These are phyloP conservation scores for Phlebiopsis gigantea DNA, from an alignment of 768 basidiomycete genomes.

Conservation along the genomic window DNA sequence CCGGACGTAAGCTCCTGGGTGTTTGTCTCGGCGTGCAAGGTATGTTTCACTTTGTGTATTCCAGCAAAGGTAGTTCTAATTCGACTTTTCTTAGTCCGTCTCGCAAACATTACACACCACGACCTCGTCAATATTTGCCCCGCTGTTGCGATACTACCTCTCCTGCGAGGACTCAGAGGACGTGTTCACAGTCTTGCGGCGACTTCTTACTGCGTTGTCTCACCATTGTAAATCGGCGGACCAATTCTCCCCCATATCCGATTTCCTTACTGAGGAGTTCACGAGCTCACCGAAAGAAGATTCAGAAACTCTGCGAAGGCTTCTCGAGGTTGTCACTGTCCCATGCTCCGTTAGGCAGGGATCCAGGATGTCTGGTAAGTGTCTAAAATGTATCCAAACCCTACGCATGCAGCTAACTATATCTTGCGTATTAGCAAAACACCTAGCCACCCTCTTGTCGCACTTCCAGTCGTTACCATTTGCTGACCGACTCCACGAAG, in stretches of 20 bases:
- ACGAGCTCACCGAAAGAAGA: slow-evolving; percentile 14
- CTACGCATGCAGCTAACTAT: background rate
- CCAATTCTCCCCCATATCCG: slow-evolving; percentile 53
- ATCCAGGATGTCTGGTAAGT: slow-evolving; percentile 58
- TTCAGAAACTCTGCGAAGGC: slow-evolving; percentile 40
- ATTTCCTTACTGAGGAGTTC: slow-evolving; percentile 44
- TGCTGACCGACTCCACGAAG: slow-evolving; percentile 21
- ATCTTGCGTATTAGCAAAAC: slow-evolving; percentile 25
- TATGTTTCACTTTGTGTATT: slow-evolving; percentile 21
- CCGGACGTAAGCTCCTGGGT: slow-evolving; percentile 68
- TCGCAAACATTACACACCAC: slow-evolving; percentile 79
- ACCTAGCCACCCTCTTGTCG: slow-evolving; percentile 32
- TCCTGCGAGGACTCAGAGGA: slow-evolving; percentile 31
- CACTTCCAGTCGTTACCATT: slow-evolving; percentile 25
- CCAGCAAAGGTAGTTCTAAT: background rate
- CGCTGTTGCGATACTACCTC: slow-evolving; percentile 55
- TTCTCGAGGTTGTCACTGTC: slow-evolving; percentile 52
- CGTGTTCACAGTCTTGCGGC: slow-evolving; percentile 56
- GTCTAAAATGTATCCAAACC: background rate
- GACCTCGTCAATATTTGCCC: slow-evolving; percentile 54
- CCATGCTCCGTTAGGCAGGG: slow-evolving; percentile 65
- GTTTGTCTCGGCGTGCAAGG: slow-evolving; percentile 76
- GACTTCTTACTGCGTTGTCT: slow-evolving; percentile 71
- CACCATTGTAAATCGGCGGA: slow-evolving; percentile 77
- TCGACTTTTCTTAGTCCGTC: slow-evolving; percentile 50